These are phyloP conservation scores for Albizia julibrissin DNA, from an alignment of 306 rosid genomes.

Conservation along the genomic window DNA sequence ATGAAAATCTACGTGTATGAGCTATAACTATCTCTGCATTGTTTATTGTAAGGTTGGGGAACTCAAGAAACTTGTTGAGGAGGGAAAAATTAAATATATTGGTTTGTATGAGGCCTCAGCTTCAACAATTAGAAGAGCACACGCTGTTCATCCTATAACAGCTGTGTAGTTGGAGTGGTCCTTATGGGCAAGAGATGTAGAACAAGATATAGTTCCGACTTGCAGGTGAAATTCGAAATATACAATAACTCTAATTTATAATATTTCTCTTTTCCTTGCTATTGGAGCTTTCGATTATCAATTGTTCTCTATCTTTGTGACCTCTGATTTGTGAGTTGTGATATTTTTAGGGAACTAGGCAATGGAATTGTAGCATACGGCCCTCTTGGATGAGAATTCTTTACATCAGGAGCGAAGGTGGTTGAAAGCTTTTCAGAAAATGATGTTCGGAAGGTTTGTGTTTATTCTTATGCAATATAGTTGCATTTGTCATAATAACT, in stretches of 20 bases:
- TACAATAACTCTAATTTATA: not conserved
- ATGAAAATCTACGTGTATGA: not conserved
- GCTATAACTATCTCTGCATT: not conserved
- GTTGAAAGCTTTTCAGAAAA: slow-evolving; percentile 21
- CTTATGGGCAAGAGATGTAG: slow-evolving; percentile 62
- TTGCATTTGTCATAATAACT: not conserved
- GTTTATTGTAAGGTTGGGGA: slow-evolving; percentile 49
- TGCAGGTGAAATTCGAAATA: slow-evolving; percentile 43
- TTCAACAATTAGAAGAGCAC: slow-evolving; percentile 67
- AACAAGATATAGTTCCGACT: slow-evolving; percentile 55
- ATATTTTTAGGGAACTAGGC: slow-evolving; percentile 52
- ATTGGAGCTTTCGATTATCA: not conserved
- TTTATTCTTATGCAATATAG: not conserved
- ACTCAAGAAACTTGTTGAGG: slow-evolving; percentile 59
- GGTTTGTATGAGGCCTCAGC: slow-evolving; percentile 68
- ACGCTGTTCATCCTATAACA: slow-evolving; percentile 53
- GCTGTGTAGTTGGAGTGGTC: slow-evolving; percentile 65
- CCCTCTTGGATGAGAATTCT: slow-evolving; percentile 64
- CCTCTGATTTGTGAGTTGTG: not conserved
- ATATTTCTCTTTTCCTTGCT: not conserved
- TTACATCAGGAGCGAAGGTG: slow-evolving; percentile 47
- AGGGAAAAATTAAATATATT: slow-evolving; percentile 60
- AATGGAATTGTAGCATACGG: slow-evolving; percentile 70
- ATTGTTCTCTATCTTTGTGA: not conserved
- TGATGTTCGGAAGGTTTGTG: slow-evolving; percentile 56